phyloP scores from a whole-genome alignment of 495 filamentous ascomycete genomes.

The Pseudomonodictys pantanalensis region DNA sequence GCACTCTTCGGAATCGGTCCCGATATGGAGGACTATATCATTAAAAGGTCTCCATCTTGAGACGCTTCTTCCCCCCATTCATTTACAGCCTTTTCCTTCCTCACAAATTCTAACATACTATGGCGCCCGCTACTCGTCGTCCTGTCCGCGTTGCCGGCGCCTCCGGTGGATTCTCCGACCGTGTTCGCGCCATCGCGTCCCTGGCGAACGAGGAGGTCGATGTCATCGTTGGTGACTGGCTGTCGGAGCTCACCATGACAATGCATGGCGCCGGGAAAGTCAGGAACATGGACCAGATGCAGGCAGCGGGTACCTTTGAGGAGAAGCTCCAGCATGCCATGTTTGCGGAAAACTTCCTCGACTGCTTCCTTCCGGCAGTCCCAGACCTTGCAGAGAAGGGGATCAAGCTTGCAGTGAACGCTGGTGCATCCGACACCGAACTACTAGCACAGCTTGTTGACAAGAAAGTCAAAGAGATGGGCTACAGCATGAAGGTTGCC shows the following conservation, averaged over 20 bases:
- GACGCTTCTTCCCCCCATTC: not conserved
- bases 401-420: constrained; percentile 38
- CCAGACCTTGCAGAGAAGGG: constrained; percentile 23
- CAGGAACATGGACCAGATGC: constrained; percentile 25
- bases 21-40: constrained; percentile 8
- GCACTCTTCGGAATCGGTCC: not conserved
- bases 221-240: constrained; percentile 33
- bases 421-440: constrained; percentile 36
- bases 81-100: not conserved
- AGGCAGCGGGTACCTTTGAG: constrained; percentile 21
- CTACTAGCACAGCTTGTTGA: constrained; percentile 32
- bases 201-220: constrained; percentile 32
- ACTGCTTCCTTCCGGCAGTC: constrained; percentile 36
- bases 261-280: constrained; percentile 30
- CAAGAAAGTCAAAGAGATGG: constrained; percentile 25
- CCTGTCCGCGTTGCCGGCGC: constrained; percentile 30
- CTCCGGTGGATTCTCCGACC: constrained; percentile 31
- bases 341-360: constrained; percentile 33
- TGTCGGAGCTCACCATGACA: constrained; percentile 35
- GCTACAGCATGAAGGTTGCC: constrained; percentile 32
- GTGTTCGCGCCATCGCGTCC: constrained; percentile 29
- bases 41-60: not conserved
- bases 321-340: constrained; percentile 29
- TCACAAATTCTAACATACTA: not conserved
- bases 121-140: constrained; percentile 22